Conservation (phyloP, 2,329 filamentous ascomycete species). For the Xylaria sp. region DNA sequence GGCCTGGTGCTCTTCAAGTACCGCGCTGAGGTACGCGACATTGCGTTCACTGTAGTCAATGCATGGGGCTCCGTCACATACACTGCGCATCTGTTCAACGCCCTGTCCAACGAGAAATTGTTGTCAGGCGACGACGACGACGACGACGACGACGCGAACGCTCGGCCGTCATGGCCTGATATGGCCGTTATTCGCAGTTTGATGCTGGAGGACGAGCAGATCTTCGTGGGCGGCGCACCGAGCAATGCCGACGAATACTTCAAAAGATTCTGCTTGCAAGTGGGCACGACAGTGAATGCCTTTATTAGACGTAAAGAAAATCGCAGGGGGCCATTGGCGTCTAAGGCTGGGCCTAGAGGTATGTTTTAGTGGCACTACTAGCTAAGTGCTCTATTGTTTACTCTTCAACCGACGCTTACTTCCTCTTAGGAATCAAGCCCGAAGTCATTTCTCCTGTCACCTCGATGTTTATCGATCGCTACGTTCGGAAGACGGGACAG, state of each 20-base stretch:
- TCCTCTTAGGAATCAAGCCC: slow-evolving; percentile 44
- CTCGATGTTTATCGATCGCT: slow-evolving; percentile 53
- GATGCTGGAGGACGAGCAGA: slow-evolving; percentile 45
- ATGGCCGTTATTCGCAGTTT: slow-evolving; percentile 52
- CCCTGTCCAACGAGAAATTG: slow-evolving; percentile 48
- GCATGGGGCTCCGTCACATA: slow-evolving; percentile 55
- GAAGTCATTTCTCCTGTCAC: slow-evolving; percentile 46
- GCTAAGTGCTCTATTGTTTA: background rate
- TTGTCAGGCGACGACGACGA: slow-evolving; percentile 23
- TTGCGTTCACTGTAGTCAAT: slow-evolving; percentile 50
- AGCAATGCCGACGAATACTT: slow-evolving; percentile 49
- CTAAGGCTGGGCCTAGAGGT: slow-evolving; percentile 23
- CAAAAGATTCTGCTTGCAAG: slow-evolving; percentile 53
- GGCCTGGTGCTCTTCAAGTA: slow-evolving; percentile 53
- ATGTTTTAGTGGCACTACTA: slow-evolving; percentile 3
- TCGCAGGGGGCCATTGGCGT: slow-evolving; percentile 19
- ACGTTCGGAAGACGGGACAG: slow-evolving; percentile 41
- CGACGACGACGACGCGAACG: background rate
- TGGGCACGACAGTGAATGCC: slow-evolving; percentile 50
- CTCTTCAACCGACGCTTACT: slow-evolving; percentile 17
- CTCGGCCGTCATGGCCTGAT: slow-evolving; percentile 51
- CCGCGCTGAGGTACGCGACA: slow-evolving; percentile 48
- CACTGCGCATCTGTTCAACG: slow-evolving; percentile 57
- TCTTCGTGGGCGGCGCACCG: slow-evolving; percentile 54
- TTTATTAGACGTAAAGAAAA: slow-evolving; percentile 24